phyloP scores from a whole-genome alignment of 2,329 filamentous ascomycete genomes.

The Tolypocladium album region DNA sequence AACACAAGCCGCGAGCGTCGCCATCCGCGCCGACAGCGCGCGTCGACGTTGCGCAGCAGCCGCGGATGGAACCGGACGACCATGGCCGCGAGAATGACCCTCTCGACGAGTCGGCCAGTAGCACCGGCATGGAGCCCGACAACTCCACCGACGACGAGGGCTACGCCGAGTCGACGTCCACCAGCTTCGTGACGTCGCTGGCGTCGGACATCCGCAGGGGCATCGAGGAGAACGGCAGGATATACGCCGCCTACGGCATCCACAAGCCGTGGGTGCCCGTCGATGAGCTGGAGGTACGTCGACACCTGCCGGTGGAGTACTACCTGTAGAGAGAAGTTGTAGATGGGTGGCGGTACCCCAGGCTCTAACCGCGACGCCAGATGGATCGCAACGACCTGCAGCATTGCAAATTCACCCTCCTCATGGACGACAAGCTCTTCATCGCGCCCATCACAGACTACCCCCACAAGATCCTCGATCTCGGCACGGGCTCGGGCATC shows the following conservation, averaged over 20 bases:
- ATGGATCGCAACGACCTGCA: constrained; percentile 13
- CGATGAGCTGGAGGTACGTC: constrained; percentile 9
- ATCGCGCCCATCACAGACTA: constrained; percentile 21
- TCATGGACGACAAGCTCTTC: constrained; percentile 17
- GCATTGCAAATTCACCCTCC: constrained; percentile 13
- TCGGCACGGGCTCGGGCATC: constrained; percentile 17
- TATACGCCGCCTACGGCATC: constrained; percentile 11
- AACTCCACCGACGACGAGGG: constrained; percentile 11
- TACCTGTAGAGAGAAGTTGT: background rate
- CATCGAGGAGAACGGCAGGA: constrained; percentile 11
- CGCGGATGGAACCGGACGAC: background rate
- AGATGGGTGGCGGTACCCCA: background rate
- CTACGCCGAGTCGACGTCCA: constrained; percentile 18
- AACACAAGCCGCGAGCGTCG: background rate
- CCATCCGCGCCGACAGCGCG: background rate
- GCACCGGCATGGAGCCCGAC: constrained; percentile 10
- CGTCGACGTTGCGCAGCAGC: background rate
- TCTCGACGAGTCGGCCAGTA: background rate
- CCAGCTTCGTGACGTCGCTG: constrained; percentile 15
- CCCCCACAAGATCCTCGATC: constrained; percentile 13
- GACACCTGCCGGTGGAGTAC: background rate
- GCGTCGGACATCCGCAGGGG: constrained; percentile 13
- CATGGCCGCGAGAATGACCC: background rate
- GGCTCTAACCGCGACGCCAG: constrained; percentile 2
- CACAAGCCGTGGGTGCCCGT: constrained; percentile 12